A percentile compares a stretch with the other conserved stretches of the same genome.
phyloP scores from a whole-genome alignment of 331 rosid species.

The Pyrus hybrid region DNA sequence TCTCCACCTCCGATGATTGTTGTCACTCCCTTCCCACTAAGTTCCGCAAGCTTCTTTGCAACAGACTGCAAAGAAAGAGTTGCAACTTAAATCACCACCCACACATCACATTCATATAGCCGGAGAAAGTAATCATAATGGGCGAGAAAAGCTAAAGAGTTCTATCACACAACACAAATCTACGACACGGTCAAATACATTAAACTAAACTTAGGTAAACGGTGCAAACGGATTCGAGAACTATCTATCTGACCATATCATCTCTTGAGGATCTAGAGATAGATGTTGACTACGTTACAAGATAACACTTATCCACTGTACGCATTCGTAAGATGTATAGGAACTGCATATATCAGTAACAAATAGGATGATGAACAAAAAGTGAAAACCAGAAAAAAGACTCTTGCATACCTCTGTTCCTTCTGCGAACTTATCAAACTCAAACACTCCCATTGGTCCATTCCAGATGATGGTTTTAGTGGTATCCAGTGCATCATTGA shows the following conservation, averaged over 20 bases:
- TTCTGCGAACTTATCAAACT: conserved; percentile 87
- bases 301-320: neutral
- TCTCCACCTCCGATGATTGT: conserved; percentile 99
- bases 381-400: neutral
- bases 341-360: neutral
- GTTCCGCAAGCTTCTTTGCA: conserved; percentile 94
- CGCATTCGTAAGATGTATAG: neutral
- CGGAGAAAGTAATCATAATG: neutral
- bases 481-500: conserved; percentile 74
- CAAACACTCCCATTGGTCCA: conserved; percentile 99
- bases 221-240: neutral
- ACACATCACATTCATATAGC: neutral
- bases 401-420: conserved; percentile 81
- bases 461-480: conserved; percentile 97
- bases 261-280: neutral
- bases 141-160: neutral
- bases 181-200: neutral
- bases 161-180: neutral
- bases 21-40: conserved; percentile 94
- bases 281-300: neutral
- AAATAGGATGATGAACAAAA: neutral
- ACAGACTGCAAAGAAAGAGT: conserved; percentile 46
- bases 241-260: neutral
- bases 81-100: neutral
- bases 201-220: neutral